phyloP scores from a whole-genome alignment of 176 grass and related monocot genomes.

The Ampelocalamus luodianensis region DNA sequence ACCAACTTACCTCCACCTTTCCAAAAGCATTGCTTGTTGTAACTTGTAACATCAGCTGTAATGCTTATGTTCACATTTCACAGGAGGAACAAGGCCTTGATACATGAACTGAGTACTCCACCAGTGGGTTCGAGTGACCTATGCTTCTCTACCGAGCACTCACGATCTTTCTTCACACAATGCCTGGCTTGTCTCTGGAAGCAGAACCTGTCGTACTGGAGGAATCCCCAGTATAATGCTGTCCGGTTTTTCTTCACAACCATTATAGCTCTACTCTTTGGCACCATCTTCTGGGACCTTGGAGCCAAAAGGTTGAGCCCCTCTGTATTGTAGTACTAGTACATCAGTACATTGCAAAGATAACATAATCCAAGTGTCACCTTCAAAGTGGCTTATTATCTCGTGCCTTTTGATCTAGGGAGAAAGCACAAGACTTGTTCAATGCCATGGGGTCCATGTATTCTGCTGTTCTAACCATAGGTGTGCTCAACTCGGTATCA shows the following conservation, averaged over 20 bases:
- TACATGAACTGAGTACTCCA: conserved; percentile 2
- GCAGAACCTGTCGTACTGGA: conserved; percentile 26
- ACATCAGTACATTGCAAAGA: no score
- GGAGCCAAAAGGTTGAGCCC: no score
- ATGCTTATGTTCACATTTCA: not conserved
- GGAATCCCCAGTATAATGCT: not conserved
- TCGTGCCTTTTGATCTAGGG: not conserved
- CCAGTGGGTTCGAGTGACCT: not conserved
- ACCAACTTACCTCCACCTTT: no score
- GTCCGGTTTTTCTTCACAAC: conserved; percentile 25
- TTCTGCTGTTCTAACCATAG: not conserved
- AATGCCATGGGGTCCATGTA: conserved; percentile 32
- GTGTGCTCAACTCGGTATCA: not conserved
- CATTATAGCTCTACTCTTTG: conserved; percentile 4
- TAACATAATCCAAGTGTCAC: no score
- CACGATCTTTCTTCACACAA: not conserved
- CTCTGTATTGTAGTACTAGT: no score
- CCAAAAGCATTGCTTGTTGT: no score
- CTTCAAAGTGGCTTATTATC: not conserved
- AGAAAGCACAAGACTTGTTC: conserved; percentile 15
- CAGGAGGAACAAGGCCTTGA: conserved; percentile 26
- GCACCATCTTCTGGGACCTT: conserved; percentile 25
- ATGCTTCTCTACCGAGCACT: not conserved
- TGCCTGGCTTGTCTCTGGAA: conserved; percentile 15
- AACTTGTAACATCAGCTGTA: no score